Conservation (phyloP, 2,329 filamentous ascomycete species). For the Calonectria multiphialidica region DNA sequence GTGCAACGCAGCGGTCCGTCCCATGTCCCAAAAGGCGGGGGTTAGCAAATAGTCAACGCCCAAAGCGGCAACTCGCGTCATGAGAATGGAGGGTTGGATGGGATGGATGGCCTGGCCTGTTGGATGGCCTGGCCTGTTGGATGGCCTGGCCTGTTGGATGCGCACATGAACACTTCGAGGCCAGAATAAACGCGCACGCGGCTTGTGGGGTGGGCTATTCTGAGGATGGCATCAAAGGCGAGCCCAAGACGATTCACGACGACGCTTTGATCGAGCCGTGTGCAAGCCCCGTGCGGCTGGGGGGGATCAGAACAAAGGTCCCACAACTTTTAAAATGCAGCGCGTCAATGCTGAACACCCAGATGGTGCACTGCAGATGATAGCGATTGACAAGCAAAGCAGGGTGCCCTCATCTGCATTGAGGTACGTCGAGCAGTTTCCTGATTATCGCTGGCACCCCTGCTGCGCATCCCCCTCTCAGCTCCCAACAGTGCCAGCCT, state of each 20-base stretch:
- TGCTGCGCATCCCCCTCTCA: conserved; percentile 1
- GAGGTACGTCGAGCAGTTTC: background rate
- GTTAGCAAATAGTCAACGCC: too few relatives aligned
- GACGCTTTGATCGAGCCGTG: background rate
- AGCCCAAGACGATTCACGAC: background rate
- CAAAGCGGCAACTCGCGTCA: conserved; percentile 29
- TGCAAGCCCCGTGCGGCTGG: conserved; percentile 4
- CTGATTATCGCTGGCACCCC: background rate
- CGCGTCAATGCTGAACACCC: background rate
- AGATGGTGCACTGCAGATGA: background rate
- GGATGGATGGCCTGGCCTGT: background rate
- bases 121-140: background rate
- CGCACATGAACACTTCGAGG: conserved; percentile 10
- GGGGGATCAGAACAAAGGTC: background rate
- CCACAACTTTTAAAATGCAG: background rate
- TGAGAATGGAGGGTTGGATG: conserved; percentile 13
- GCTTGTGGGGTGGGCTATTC: background rate
- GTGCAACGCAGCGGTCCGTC: conserved; percentile 24
- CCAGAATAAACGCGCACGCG: background rate
- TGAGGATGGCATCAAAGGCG: background rate
- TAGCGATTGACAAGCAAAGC: background rate
- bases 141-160: conserved; percentile 2
- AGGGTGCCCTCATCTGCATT: background rate
- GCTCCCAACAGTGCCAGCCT: background rate
- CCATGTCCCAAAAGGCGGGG: too few relatives aligned